Percentiles rank a stretch among this genome's conserved stretches.
Evolutionary conservation across 2,329 filamentous ascomycete species (phyloP).

Genomic region (Dactylellina sp.): DNA sequence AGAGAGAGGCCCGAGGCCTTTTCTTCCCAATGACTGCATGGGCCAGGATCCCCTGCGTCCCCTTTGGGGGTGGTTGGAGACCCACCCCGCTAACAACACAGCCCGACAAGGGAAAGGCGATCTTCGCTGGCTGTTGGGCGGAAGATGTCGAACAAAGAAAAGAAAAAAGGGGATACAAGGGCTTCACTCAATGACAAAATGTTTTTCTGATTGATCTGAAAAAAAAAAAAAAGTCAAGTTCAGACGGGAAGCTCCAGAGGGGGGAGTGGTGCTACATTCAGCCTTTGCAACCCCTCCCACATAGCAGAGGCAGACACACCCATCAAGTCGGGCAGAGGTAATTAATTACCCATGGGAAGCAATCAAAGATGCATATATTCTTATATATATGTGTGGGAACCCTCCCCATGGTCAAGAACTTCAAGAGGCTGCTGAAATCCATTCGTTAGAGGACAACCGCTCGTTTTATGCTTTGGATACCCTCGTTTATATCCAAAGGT

Average conservation of each 20-base stretch:
- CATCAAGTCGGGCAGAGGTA: neutral
- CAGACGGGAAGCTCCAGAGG: conserved; percentile 7
- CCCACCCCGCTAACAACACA: conserved; percentile 40
- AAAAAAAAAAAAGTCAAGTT: conserved; percentile 10
- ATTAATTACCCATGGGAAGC: conserved; percentile 1
- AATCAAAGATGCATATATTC: conserved; percentile 5
- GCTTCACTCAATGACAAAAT: conserved; percentile 1
- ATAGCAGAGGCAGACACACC: conserved; percentile 1
- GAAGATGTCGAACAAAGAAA: conserved; percentile 13
- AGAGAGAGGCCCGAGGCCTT: conserved; percentile 19
- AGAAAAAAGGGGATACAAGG: conserved; percentile 19
- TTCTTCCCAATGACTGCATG: conserved; percentile 28
- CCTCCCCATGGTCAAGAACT: conserved; percentile 20
- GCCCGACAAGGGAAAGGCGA: conserved; percentile 29
- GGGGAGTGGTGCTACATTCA: conserved; percentile 24
- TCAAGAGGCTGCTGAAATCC: conserved; percentile 20
- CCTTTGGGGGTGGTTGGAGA: conserved; percentile 33
- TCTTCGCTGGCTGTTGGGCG: conserved; percentile 6
- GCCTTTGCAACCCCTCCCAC: neutral
- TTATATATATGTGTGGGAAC: conserved; percentile 35
- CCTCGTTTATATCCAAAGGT: conserved; percentile 56
- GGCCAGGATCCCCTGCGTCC: conserved; percentile 35
- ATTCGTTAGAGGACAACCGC: conserved; percentile 42
- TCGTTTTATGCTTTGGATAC: conserved; percentile 50
- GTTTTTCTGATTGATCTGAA: conserved; percentile 39